phyloP scores from a whole-genome alignment of 106 monocot species.

The Posidonia australis region DNA sequence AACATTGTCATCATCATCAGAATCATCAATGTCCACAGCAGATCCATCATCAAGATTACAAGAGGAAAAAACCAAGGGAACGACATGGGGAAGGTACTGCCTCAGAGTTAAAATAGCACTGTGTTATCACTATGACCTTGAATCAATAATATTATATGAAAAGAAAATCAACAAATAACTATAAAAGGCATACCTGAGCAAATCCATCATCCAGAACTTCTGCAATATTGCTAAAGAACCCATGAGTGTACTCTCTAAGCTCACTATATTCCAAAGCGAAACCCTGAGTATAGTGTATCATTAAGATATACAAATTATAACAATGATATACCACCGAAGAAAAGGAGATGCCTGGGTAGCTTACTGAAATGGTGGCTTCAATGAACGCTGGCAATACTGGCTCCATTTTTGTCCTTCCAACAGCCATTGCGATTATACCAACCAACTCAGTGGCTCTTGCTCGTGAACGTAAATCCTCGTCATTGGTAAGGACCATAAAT shows the following conservation, averaged over 20 bases:
- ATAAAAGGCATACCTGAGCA: conserved; percentile 31
- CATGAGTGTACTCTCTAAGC: conserved; percentile 97
- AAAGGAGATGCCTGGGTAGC: background rate
- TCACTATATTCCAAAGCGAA: conserved; percentile 85
- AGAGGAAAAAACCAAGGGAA: conserved; percentile 79
- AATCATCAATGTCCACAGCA: conserved; percentile 72
- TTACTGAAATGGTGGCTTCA: conserved; percentile 85
- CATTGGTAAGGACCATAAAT: conserved; percentile 85
- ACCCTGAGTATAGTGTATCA: conserved; percentile 37
- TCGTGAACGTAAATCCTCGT: conserved; percentile 70
- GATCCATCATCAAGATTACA: conserved; percentile 99
- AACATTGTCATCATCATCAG: conserved; percentile 43
- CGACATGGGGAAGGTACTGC: conserved; percentile 91
- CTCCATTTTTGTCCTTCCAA: conserved; percentile 78
- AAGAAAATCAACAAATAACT: background rate
- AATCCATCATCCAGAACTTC: conserved; percentile 89
- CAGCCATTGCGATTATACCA: conserved; percentile 89
- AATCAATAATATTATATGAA: background rate
- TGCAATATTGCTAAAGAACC: conserved; percentile 96
- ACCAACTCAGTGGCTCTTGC: conserved; percentile 94
- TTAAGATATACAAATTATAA: background rate
- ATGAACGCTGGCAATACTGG: conserved; percentile 74
- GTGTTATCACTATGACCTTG: background rate
- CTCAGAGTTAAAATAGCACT: background rate
- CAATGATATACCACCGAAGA: background rate